phyloP scores from a whole-genome alignment of 208 protist genomes.

The Zelonia costaricensis region DNA sequence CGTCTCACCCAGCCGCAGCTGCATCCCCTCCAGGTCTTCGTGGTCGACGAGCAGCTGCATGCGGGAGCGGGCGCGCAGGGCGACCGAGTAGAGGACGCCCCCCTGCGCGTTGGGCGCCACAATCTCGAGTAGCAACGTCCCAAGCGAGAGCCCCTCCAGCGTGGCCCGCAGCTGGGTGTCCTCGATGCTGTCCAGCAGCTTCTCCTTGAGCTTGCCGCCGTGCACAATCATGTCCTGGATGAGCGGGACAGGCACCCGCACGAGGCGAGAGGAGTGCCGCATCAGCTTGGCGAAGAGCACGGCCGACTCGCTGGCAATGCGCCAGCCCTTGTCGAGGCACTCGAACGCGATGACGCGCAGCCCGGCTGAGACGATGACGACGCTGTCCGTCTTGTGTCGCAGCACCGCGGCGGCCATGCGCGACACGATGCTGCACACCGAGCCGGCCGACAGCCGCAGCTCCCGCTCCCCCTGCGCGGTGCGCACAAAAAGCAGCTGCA shows the following conservation, averaged over 20 bases:
- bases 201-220: constrained; percentile 73
- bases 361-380: constrained; percentile 76
- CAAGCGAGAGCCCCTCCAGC: constrained; percentile 53
- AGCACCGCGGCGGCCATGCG: constrained; percentile 50
- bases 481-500: constrained; percentile 61
- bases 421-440: constrained; percentile 69
- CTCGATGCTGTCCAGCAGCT: constrained; percentile 49
- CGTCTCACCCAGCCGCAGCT: constrained; percentile 61
- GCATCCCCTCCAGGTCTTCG: constrained; percentile 83
- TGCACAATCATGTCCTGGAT: constrained; percentile 47
- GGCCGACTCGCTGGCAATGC: constrained; percentile 72
- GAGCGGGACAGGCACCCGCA: constrained; percentile 53
- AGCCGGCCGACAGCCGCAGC: constrained; percentile 53
- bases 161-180: constrained; percentile 40
- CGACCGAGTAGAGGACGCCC: constrained; percentile 60
- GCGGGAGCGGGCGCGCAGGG: constrained; percentile 64
- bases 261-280: constrained; percentile 48
- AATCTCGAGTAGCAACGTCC: constrained; percentile 63
- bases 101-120: constrained; percentile 32
- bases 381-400: constrained; percentile 57
- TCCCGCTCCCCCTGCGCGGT: constrained; percentile 66
- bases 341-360: constrained; percentile 78
- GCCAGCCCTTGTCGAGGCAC: constrained; percentile 67
- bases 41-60: constrained; percentile 81
- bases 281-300: constrained; percentile 72